Percentiles rank a stretch among this genome's conserved stretches.
These are phyloP conservation scores for Oryza longistaminata DNA, from an alignment of 176 grass and related monocot genomes.

Conservation along the genomic window DNA sequence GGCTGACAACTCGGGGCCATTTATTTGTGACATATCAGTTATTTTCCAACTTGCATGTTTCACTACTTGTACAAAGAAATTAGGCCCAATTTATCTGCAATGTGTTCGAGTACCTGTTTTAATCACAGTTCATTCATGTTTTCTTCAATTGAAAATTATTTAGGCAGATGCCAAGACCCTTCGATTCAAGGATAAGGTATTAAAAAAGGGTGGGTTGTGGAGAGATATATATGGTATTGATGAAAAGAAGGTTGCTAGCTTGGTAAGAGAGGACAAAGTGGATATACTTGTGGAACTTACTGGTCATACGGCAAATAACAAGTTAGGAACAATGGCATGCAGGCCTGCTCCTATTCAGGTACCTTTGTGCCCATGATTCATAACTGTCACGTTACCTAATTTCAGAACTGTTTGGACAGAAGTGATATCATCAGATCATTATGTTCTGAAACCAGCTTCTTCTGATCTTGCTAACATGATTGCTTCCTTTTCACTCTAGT, in stretches of 20 bases:
- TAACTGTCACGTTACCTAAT: conserved; percentile 20
- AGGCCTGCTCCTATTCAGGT: conserved; percentile 95
- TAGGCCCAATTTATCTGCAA: background rate
- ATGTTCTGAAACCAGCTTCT: background rate
- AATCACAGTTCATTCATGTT: conserved; percentile 26
- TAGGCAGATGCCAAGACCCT: conserved; percentile 98
- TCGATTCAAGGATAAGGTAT: conserved; percentile 93
- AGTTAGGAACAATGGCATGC: conserved; percentile 93
- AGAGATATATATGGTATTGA: conserved; percentile 97
- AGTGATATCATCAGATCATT: conserved; percentile 22
- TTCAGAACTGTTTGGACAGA: conserved; percentile 16
- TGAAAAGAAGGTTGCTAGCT: conserved; percentile 84
- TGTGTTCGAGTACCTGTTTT: background rate
- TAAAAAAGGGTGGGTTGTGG: conserved; percentile 92
- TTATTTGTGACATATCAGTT: background rate
- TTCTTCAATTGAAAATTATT: conserved; percentile 42
- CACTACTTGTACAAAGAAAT: background rate
- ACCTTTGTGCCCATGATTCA: conserved; percentile 14
- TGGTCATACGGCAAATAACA: conserved; percentile 98
- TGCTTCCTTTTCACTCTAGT: background rate
- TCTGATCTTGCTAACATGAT: background rate
- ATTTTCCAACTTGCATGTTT: conserved; percentile 7
- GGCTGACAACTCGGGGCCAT: background rate
- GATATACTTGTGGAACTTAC: conserved; percentile 99
- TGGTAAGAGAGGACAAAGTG: conserved; percentile 96